phyloP scores from a whole-genome alignment of 192 early-diverging fungal species.

The Backusella liffmaniae region DNA sequence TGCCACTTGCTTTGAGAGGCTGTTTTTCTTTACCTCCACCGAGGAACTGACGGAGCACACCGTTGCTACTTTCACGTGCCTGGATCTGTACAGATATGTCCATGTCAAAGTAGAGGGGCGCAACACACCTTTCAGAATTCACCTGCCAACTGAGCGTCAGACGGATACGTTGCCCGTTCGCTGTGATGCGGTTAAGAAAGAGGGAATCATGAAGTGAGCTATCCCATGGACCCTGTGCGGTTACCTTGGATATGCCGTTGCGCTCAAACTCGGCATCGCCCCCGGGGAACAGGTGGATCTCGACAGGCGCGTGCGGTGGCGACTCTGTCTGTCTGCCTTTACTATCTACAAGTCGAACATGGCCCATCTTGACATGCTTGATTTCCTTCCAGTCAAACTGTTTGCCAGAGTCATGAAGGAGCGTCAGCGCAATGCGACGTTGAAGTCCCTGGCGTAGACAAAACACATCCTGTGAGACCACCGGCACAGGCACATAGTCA shows the following conservation, averaged over 20 bases:
- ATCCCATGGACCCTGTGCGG: slow-evolving; percentile 66
- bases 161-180: slow-evolving; percentile 52
- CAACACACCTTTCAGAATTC: slow-evolving; percentile 36
- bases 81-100: slow-evolving; percentile 61
- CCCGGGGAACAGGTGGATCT: slow-evolving; percentile 44
- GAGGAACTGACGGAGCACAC: background rate
- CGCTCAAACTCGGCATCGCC: slow-evolving; percentile 35
- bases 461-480: slow-evolving; percentile 53
- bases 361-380: slow-evolving; percentile 41
- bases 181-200: slow-evolving; percentile 61
- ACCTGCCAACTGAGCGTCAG: slow-evolving; percentile 54
- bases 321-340: slow-evolving; percentile 56
- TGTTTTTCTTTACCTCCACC: slow-evolving; percentile 32
- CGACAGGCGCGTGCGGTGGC: slow-evolving; percentile 37
- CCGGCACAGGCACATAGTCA: slow-evolving; percentile 58
- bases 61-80: slow-evolving; percentile 41
- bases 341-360: slow-evolving; percentile 49
- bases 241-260: slow-evolving; percentile 60
- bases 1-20: slow-evolving; percentile 42
- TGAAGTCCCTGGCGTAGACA: slow-evolving; percentile 76
- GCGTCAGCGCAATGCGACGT: slow-evolving; percentile 60
- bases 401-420: slow-evolving; percentile 63
- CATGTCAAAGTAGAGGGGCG: slow-evolving; percentile 56
- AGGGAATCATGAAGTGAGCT: slow-evolving; percentile 69
- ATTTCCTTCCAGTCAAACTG: slow-evolving; percentile 57